These are phyloP conservation scores for Narthecium ossifragum DNA, from an alignment of 106 monocot species.

Conservation along the genomic window DNA sequence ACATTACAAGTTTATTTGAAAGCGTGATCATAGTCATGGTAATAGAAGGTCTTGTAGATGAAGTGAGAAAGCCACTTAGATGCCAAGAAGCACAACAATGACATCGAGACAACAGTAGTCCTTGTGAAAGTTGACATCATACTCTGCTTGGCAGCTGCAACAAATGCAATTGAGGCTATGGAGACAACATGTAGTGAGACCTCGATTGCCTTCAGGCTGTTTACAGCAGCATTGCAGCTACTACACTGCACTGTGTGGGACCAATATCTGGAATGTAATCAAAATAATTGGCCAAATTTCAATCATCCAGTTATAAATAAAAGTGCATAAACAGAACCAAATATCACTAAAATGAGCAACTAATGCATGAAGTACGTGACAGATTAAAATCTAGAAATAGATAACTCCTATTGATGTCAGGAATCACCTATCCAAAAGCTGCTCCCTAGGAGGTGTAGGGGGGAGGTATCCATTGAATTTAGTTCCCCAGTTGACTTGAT, in stretches of 20 bases:
- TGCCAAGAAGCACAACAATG: slow-evolving; percentile 54
- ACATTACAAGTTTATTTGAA: slow-evolving; percentile 58
- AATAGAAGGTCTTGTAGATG: slow-evolving; percentile 83
- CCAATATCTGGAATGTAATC: slow-evolving; percentile 50
- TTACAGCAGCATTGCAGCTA: slow-evolving; percentile 63
- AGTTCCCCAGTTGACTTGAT: slow-evolving; percentile 57
- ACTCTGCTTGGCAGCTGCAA: slow-evolving; percentile 48
- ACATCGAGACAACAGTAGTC: slow-evolving; percentile 28
- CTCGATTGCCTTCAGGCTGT: slow-evolving; percentile 53
- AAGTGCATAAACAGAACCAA: too few relatives aligned
- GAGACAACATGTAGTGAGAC: slow-evolving; percentile 60
- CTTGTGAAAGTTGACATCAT: slow-evolving; percentile 39
- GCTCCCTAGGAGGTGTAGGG: slow-evolving; percentile 68
- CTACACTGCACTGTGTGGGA: slow-evolving; percentile 78
- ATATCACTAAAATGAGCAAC: too few relatives aligned
- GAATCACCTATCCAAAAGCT: slow-evolving; percentile 81
- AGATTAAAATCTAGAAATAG: too few relatives aligned
- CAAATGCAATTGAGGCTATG: slow-evolving; percentile 42
- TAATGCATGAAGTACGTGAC: not conserved
- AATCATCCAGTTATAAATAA: not conserved
- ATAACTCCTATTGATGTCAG: not conserved
- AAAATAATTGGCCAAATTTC: not conserved
- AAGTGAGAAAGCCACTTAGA: slow-evolving; percentile 82
- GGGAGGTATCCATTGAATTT: slow-evolving; percentile 33
- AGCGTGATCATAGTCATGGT: slow-evolving; percentile 91